These are phyloP conservation scores for Albugo laibachii DNA, from an alignment of 352 stramenopile species.

Conservation along the genomic window DNA sequence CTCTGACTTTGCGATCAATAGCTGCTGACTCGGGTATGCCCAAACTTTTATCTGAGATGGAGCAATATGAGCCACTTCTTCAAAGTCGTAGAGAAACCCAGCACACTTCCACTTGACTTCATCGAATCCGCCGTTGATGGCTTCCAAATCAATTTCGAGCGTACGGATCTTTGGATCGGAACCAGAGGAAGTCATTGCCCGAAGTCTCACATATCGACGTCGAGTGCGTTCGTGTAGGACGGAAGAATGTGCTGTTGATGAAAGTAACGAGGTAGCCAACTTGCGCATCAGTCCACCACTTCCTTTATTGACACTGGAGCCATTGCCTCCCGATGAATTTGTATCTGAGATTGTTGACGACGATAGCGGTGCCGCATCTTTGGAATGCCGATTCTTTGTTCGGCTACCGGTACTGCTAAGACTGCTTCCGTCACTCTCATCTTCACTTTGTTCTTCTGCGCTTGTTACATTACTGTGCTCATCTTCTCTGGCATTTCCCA, in stretches of 20 bases:
- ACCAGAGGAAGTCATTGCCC: no score
- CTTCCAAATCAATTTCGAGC: constrained; percentile 66
- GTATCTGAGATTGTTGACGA: no score
- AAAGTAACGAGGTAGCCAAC: constrained; percentile 10
- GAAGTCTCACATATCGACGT: constrained; percentile 17
- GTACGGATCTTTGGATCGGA: constrained; percentile 45
- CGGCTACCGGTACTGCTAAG: no score
- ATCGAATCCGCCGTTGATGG: constrained; percentile 62
- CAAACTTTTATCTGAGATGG: constrained; percentile 67
- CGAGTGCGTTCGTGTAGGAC: constrained; percentile 16
- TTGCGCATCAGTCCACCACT: constrained; percentile 52
- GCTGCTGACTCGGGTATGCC: constrained; percentile 44
- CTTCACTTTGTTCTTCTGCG: no score
- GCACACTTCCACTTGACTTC: constrained; percentile 78
- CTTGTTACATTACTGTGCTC: no score
- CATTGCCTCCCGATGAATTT: constrained; percentile 4
- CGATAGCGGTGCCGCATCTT: no score
- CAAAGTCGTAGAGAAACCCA: constrained; percentile 61
- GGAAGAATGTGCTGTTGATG: constrained; percentile 29
- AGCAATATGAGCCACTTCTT: constrained; percentile 56
- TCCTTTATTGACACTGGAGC: constrained; percentile 8
- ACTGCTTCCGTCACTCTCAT: no score
- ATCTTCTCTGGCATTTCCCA: no score
- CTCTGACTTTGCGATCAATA: constrained; percentile 39
- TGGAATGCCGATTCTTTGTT: no score